Base-by-base conservation (phyloP, 2,329 filamentous ascomycete genomes). In the Fusarium nodosum region DNA sequence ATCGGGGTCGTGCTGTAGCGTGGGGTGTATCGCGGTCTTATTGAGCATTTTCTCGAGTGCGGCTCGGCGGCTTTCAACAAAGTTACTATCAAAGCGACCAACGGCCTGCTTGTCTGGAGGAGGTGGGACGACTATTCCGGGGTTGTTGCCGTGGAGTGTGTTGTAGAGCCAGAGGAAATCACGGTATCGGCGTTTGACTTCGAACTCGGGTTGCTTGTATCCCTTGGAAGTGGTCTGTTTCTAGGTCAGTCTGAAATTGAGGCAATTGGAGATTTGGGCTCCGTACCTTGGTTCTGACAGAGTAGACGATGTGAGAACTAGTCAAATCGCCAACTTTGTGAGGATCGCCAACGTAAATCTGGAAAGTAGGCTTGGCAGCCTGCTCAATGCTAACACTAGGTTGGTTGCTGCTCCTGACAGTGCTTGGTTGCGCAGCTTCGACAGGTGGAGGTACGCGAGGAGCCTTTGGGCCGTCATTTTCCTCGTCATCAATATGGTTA, bases 131-230 rank as follows among this genome's bases (percentile, higher is more conserved):
- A 99, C 94, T 38, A 97, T 90, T 60, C 96, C 96, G 0, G 96
- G 96, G 75, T 96, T 97, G 79, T 97, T 99, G 66, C 90, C 91
- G 78, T 98, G 96, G 64, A 99, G 85, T 31, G 94, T 93, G 73
- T 91, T 97, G 80, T 99, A 99, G 30, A 99, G 89, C 96, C 96
- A 99, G 55, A 99, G 84, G 79, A 99, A 99, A 81, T 99, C 96
- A 62, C 94, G 91, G 80, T 98, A 99, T 76, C 96, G 89, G 74
- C 96, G 88, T 76, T 94, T 97, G 72, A 99, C 96, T 59, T 93
- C 91, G 76, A 99, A 98, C 76, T 97, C 94, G 54, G 93, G 86
- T 75, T 95, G 92, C 77, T 92, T 93, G 81, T 98, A 99, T 53
- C 94, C 96, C 83, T 97, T 97, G 38, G 95, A 98, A 1, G 93